Evolutionary conservation across 164 flowering plant genomes (phyloP).

Genomic region (grape (Vitis vinifera)): ASM3070453v1 NC_081811.1:26868501-26869000

Average conservation of each 20-base stretch:
- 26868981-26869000: neutral
- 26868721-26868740: slow-evolving; percentile 10
- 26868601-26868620: neutral
- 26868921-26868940: neutral
- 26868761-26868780: neutral
- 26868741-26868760: slow-evolving; percentile 20
- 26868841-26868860: neutral
- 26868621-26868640: no score
- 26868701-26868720: slow-evolving; percentile 24
- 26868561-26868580: neutral
- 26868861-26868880: neutral
- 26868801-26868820: neutral
- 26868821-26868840: neutral
- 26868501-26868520: neutral
- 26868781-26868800: neutral
- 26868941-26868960: neutral
- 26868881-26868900: neutral
- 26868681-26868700: slow-evolving; percentile 17
- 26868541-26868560: neutral
- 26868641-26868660: neutral
- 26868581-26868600: neutral
- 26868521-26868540: neutral
- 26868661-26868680: neutral
- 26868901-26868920: neutral
- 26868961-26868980: neutral